A percentile compares a stretch with the other conserved stretches of the same genome.
Evolutionary conservation across 2,329 filamentous ascomycete species (phyloP).

Genomic region (Penicillium sp.): DNA sequence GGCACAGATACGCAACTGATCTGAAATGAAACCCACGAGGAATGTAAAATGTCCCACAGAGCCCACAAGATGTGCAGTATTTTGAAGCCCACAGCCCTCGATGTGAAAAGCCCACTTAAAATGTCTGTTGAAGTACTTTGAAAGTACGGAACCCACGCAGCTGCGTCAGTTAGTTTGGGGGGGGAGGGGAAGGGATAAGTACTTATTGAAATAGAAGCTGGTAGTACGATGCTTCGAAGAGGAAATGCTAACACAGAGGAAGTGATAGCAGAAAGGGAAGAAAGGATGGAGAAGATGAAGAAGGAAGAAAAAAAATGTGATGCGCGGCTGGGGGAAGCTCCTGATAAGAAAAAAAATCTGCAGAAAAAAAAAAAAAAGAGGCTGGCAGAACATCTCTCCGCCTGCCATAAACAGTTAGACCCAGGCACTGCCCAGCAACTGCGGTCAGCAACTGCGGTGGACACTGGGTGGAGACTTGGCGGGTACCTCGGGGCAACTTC

Average conservation of each 20-base stretch:
- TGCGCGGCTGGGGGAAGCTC: constrained; percentile 32
- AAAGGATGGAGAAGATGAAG: constrained; percentile 16
- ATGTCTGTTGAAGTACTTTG: constrained; percentile 46
- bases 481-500: constrained; percentile 27
- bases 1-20: constrained; percentile 48
- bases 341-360: constrained; percentile 38
- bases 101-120: constrained; percentile 47
- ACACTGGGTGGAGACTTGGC: constrained; percentile 21
- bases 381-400: constrained; percentile 42
- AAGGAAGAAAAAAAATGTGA: constrained; percentile 33
- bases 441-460: constrained; percentile 10
- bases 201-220: constrained; percentile 26
- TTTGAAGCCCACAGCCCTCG: constrained; percentile 52
- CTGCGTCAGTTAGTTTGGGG: constrained; percentile 40
- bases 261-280: constrained; percentile 20
- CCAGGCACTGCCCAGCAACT: constrained; percentile 24
- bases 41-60: constrained; percentile 42
- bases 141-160: constrained; percentile 42
- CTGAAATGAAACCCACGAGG: constrained; percentile 51
- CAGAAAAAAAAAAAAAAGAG: constrained; percentile 38
- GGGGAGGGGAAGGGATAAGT: constrained; percentile 24
- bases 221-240: constrained; percentile 13
- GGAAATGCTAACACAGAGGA: constrained; percentile 24
- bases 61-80: constrained; percentile 51
- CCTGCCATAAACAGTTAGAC: constrained; percentile 27